Evolutionary conservation across 1,284 basidiomycete species (phyloP).

Genomic region (Schizophyllum commune): DNA sequence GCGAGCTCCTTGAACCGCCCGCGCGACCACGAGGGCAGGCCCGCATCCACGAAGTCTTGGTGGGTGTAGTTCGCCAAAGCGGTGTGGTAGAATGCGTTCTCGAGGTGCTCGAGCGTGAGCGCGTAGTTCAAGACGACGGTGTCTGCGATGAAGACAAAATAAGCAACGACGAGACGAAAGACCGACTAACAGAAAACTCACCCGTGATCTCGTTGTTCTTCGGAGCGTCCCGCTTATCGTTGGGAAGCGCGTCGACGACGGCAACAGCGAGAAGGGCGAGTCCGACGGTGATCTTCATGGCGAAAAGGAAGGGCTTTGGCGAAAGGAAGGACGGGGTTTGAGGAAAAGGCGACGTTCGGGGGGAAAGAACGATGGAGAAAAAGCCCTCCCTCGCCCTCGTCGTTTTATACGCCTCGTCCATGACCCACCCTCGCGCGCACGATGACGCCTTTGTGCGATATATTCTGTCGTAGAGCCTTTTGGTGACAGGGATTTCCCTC

Average conservation of each 20-base stretch:
- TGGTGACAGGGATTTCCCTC: not conserved
- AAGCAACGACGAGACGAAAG: not conserved
- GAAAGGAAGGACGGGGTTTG: not conserved
- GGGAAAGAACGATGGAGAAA: not conserved
- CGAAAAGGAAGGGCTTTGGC: not conserved
- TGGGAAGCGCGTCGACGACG: not conserved
- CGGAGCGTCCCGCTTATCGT: not conserved
- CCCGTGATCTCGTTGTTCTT: not conserved
- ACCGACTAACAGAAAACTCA: not conserved
- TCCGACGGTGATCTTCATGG: not conserved
- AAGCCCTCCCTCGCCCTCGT: not conserved
- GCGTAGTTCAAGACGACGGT: constrained; percentile 29
- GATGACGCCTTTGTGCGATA: not conserved
- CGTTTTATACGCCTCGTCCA: not conserved
- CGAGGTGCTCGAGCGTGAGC: constrained; percentile 56
- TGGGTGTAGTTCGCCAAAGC: constrained; percentile 38
- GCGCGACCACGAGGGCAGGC: constrained; percentile 42
- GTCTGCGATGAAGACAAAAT: constrained; percentile 14
- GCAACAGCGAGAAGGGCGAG: not conserved
- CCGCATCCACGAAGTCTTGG: constrained; percentile 45
- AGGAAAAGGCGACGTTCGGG: too few species aligned
- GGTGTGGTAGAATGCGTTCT: constrained; percentile 52
- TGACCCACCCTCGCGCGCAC: not conserved
- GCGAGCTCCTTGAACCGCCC: constrained; percentile 47
- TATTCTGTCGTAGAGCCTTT: not conserved